Evolutionary conservation across 352 stramenopile genomes (phyloP).

Genomic region (Phytopythium cucurbitacearum): DNA sequence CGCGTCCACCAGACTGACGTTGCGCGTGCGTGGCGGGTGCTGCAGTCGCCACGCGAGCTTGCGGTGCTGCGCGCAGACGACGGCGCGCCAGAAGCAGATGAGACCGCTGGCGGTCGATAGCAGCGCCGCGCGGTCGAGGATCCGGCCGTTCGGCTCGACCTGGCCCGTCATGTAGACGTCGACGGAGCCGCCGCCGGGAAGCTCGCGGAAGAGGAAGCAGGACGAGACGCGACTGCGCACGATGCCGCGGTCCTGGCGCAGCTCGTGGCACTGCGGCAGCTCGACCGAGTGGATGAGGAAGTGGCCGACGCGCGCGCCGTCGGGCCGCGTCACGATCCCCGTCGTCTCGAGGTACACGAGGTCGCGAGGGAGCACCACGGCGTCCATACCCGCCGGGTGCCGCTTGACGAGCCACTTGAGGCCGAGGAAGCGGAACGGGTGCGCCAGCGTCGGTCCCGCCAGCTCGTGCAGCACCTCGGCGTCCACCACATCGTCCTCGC

Average conservation of each 20-base stretch:
- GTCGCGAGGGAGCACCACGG: conserved; percentile 37
- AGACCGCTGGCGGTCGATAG: not conserved
- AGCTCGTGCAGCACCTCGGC: conserved; percentile 34
- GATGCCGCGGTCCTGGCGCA: conserved; percentile 23
- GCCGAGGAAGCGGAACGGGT: conserved; percentile 41
- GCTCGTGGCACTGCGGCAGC: conserved; percentile 22
- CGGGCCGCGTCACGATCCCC: conserved; percentile 31
- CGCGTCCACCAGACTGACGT: no score
- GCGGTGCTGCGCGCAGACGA: not conserved
- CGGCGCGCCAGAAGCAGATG: not conserved
- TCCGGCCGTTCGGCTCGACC: not conserved
- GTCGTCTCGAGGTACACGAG: conserved; percentile 41
- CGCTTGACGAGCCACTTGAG: conserved; percentile 39
- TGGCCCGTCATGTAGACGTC: conserved; percentile 1
- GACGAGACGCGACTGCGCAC: conserved; percentile 37
- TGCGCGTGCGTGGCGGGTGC: no score
- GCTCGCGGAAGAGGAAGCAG: conserved; percentile 31
- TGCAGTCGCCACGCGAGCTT: not conserved
- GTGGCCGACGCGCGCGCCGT: conserved; percentile 48
- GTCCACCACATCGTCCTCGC: conserved; percentile 28
- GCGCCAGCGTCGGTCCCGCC: conserved; percentile 18
- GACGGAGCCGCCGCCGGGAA: not conserved
- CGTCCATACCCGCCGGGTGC: conserved; percentile 19
- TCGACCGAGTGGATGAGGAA: conserved; percentile 50
- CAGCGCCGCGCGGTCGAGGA: not conserved